Evolutionary conservation across 495 filamentous ascomycete genomes (phyloP), one percentile per base, ranked within the genome.

Genomic region (Astrothelium subdiscretum): DNA sequence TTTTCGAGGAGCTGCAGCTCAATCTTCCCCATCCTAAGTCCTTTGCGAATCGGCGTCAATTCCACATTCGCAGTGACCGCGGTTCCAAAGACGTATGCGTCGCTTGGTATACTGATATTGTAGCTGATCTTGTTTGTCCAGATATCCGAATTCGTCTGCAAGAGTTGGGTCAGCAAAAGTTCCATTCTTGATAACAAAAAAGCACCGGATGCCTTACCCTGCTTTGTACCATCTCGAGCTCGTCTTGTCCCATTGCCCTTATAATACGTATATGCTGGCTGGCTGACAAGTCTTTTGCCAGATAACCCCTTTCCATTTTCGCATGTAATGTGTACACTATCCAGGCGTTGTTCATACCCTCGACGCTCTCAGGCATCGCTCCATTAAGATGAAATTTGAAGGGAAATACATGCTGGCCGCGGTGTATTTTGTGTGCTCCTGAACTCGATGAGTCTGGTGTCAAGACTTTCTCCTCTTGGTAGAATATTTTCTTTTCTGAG

Each of bases 71-170:
- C 76, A 13, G 84, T 83, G 48, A 97, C 83, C 20, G 79, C 79
- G 18, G 89, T 95, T 40, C 94, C 94, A 66, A 96, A 96, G 10
- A 95, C 86, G 61, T 94, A 86, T 0, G 91, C 92, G 69, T 95
- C 96, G 60, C 87, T 89, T 2, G 94, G 92, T 8, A 92, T 86
- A 63, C 86, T 85, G 62, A 98, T 87, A 6, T 87, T 88, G 72
- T 97, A 97, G 69, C 94, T 85, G 68, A 97, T 82, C 77, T 98
- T 98, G 74, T 92, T 89, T 12, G 88, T 84, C 94, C 94, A 98
- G 61, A 94, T 83, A 68, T 95, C 95, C 72, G 95, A 89, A 59
- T 76, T 74, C 31, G 66, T 68, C 67, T 71, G 60, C 20, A 61
- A 43, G 24, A n/a, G 6, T 26, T 35, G 2, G 52, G 4, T 57